Base-by-base conservation (phyloP, 2,329 filamentous ascomycete genomes). In the Alternaria sp. region DNA sequence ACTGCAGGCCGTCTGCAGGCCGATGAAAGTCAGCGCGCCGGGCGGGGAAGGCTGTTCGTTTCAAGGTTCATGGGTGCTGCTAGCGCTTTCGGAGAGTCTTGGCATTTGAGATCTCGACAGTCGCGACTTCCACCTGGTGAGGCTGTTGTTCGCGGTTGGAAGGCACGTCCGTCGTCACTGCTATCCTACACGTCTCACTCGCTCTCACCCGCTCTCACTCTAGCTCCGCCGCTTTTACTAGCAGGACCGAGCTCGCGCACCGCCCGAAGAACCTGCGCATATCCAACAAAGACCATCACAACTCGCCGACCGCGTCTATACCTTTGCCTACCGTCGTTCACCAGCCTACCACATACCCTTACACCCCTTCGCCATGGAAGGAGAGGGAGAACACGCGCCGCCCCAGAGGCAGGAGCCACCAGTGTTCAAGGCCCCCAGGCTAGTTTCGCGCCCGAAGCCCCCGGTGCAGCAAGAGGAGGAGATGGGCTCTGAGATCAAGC, bases 381-480 rank as follows among this genome's bases (percentile, higher is more conserved):
- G 73, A 57, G 77, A 78, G 45, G 70, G 64, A 66, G 57, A 58
- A 25, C 56, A 67, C 46, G 64, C 63, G 25, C 64, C 70, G 30
- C 58, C 60, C 47, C 70, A 46, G 43, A 62, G 54, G 54, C 67
- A 66, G 37, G 64, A 63, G 62, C 60, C 67, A 50, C 75, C 73
- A 55, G 61, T 71, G 49, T 77, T 77, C 70, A 71, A 71, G 41
- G 74, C 76, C 44, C 78, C 78, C 4, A 70, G 75, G 46, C 75
- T 75, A 25, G 75, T 80, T 50, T 79, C 77, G 65, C 77, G 78
- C 45, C 76, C 77, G 87, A 65, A 93, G 91, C 82, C 90, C 89
- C 67, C 84, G 86, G 47, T 87, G 87, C 51, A 87, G 89, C 61
- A 92, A 78, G 94, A 97, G 79, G 95, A 98, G 81, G 94, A 97